These are phyloP conservation scores for Oropetium thomaeum DNA, from an alignment of 176 grass and related monocot species.

Conservation along the genomic window DNA sequence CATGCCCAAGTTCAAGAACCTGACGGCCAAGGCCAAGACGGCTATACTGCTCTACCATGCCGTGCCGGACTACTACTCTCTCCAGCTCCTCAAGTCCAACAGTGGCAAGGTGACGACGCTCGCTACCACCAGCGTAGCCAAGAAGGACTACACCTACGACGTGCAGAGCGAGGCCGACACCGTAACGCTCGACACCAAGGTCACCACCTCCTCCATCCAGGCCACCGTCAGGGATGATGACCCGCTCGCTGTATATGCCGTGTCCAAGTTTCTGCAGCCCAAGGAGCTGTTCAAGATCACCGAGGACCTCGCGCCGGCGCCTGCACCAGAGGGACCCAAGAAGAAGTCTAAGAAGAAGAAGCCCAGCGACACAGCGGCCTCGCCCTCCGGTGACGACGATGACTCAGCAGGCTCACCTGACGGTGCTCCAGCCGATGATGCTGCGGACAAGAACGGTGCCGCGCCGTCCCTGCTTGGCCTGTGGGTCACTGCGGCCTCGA, in stretches of 20 bases:
- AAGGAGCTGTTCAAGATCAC: slow-evolving; percentile 63
- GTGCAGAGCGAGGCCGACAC: slow-evolving; percentile 51
- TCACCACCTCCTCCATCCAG: slow-evolving; percentile 38
- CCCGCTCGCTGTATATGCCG: slow-evolving; percentile 60
- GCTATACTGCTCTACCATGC: slow-evolving; percentile 77
- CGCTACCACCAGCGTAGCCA: slow-evolving; percentile 57
- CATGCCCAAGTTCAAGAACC: slow-evolving; percentile 82
- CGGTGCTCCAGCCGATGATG: slow-evolving; percentile 11
- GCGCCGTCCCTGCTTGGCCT: background rate
- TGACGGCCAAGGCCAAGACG: slow-evolving; percentile 64
- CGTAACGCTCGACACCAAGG: slow-evolving; percentile 50
- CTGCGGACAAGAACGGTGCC: slow-evolving; percentile 36
- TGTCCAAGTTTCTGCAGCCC: slow-evolving; percentile 68
- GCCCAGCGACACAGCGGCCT: slow-evolving; percentile 7
- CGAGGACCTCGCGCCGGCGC: slow-evolving; percentile 33
- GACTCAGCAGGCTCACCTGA: slow-evolving; percentile 32
- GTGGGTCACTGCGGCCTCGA: slow-evolving; percentile 1
- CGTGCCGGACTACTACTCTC: slow-evolving; percentile 71
- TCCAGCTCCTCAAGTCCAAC: slow-evolving; percentile 67
- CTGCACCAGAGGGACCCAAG: slow-evolving; percentile 40
- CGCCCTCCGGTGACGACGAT: slow-evolving; percentile 24
- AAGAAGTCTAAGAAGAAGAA: slow-evolving; percentile 56
- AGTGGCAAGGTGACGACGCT: slow-evolving; percentile 75
- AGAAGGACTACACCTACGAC: slow-evolving; percentile 72
- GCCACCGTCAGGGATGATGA: slow-evolving; percentile 64